These are phyloP conservation scores for Przewalskia tangutica DNA, from an alignment of 257 asterid species.

Conservation along the genomic window DNA sequence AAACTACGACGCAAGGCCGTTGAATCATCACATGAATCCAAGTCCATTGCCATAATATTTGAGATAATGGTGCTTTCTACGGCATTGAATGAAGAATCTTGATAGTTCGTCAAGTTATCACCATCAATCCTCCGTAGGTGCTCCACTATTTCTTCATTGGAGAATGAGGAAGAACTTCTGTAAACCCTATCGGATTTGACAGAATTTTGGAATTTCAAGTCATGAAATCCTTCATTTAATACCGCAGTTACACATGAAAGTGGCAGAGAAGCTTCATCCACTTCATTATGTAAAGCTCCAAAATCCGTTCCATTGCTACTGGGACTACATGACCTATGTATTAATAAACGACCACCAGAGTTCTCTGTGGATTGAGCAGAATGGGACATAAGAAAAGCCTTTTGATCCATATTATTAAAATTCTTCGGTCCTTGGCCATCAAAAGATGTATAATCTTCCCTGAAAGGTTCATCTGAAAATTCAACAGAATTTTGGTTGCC, in stretches of 20 bases:
- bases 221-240: constrained; percentile 52
- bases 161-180: constrained; percentile 74
- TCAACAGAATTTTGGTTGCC: constrained; percentile 19
- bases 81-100: constrained; percentile 50
- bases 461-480: constrained; percentile 28
- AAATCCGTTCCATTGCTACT: constrained; percentile 33
- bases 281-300: constrained; percentile 42
- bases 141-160: constrained; percentile 94
- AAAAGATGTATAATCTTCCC: constrained; percentile 30
- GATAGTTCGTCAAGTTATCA: constrained; percentile 41
- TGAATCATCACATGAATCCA: constrained; percentile 26
- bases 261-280: constrained; percentile 54
- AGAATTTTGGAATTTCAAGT: constrained; percentile 64
- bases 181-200: constrained; percentile 77
- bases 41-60: constrained; percentile 73
- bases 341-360: constrained; percentile 25
- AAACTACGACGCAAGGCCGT: neutral
- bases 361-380: constrained; percentile 36
- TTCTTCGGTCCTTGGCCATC: constrained; percentile 34
- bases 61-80: constrained; percentile 71
- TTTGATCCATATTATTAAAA: constrained; percentile 23
- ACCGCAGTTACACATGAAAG: constrained; percentile 50
- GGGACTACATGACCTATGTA: constrained; percentile 33
- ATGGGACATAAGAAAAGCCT: constrained; percentile 27
- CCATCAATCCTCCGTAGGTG: constrained; percentile 79